phyloP scores from a whole-genome alignment of 108 stramenopile genomes.

The Mayamaea pseudoterrestris region DNA sequence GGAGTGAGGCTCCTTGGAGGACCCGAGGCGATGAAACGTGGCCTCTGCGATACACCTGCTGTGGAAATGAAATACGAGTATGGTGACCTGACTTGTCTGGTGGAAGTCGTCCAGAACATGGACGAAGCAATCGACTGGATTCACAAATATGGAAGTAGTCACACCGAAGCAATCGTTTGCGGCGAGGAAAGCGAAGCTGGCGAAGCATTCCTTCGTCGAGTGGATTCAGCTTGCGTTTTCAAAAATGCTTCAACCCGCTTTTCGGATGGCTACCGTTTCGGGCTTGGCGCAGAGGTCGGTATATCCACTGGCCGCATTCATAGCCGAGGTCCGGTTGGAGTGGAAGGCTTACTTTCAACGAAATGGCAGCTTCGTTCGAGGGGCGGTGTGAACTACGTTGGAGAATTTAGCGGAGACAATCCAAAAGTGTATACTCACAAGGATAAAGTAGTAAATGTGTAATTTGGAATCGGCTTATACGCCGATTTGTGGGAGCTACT shows the following conservation, averaged over 20 bases:
- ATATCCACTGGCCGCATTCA: slow-evolving; percentile 95
- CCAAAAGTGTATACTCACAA: slow-evolving; percentile 66
- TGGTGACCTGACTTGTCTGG: slow-evolving; percentile 85
- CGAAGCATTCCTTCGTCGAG: slow-evolving; percentile 77
- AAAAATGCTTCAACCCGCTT: slow-evolving; percentile 97
- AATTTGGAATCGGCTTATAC: too few species aligned
- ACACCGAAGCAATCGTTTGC: slow-evolving; percentile 94
- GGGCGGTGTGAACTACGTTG: slow-evolving; percentile 29
- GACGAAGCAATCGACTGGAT: slow-evolving; percentile 93
- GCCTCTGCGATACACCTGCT: slow-evolving; percentile 57
- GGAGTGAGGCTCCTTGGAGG: slow-evolving; percentile 87
- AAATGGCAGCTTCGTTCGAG: slow-evolving; percentile 89
- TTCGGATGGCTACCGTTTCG: slow-evolving; percentile 97
- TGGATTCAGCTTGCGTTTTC: slow-evolving; percentile 96
- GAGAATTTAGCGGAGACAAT: slow-evolving; percentile 41
- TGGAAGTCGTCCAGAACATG: slow-evolving; percentile 83
- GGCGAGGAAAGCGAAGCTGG: slow-evolving; percentile 68
- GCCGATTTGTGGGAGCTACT: too few species aligned
- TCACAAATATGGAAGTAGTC: slow-evolving; percentile 83
- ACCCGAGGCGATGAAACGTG: slow-evolving; percentile 64
- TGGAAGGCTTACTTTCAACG: slow-evolving; percentile 91
- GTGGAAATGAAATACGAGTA: slow-evolving; percentile 81
- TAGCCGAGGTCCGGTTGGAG: slow-evolving; percentile 94
- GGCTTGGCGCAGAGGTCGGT: slow-evolving; percentile 95
- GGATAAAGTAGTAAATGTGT: too few species aligned